Evolutionary conservation across 1,284 basidiomycete species (phyloP), one percentile per base, ranked within the genome.

Genomic region (Heterobasidion irregulare): DNA sequence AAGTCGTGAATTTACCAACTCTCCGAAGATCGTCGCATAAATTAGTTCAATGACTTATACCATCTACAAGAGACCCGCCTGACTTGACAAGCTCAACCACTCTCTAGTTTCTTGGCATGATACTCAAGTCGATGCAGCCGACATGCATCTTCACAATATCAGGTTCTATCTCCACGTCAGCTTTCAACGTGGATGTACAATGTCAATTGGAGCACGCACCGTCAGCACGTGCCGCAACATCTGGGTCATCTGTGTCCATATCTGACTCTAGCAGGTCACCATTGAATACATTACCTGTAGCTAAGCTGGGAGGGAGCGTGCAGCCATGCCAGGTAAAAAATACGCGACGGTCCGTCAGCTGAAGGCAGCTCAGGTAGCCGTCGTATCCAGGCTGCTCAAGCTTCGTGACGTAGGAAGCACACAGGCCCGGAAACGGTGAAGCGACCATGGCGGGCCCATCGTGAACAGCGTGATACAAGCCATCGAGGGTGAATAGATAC

Each of bases 311-410:
- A 32, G 51, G 50, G 19, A 53, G 57, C 16, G 18, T 45, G 9
- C 32, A 4, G 13, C 53, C 45, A 3, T 72, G 69, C 72, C 77
- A 82, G 54, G 74, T 78, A 50, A 82, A 63, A 58, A 72, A 80
- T 16, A 81, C 53, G 1, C 74, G 74, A 0, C 77, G 76, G 35
- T 78, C 74, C 2, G 80, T 77, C 66, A 84, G 73, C 63, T 85
- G 83, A 41, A 84, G 68, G 61, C 83, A 86, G 38, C 72, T 72
- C 16, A 84, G 64, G 38, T 62, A 61, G 18, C 56, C 58, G 35
- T 82, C 68, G 50, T 64, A 59, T 6, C 62, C 53, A 0, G 64
- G 64, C 47, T 71, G 61, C 34, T 73, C 70, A 55, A 79, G 75
- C 55, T 66, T 67, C 16, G 70, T 66, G 19, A 78, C 58, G 2